Percentiles rank a stretch among this genome's conserved stretches.
Evolutionary conservation across 495 filamentous ascomycete genomes (phyloP).

Genomic region (Neurospora tetrasperma): DNA sequence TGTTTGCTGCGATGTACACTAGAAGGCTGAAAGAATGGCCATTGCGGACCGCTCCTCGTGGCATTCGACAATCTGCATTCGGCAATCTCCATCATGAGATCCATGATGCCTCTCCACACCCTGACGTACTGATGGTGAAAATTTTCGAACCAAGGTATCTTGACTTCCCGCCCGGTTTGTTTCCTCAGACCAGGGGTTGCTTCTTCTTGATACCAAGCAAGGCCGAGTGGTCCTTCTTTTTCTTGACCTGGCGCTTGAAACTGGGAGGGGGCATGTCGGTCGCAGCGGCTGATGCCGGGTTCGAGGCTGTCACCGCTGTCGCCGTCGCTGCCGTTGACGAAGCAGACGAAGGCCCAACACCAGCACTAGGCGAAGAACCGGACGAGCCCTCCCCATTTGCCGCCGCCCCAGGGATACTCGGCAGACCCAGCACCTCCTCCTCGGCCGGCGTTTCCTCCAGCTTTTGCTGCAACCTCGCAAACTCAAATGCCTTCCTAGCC

Average conservation of each 20-base stretch:
- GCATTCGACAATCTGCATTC: not conserved
- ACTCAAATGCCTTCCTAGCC: slow-evolving; percentile 68
- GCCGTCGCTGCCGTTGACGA: slow-evolving; percentile 13
- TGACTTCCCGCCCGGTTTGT: not conserved
- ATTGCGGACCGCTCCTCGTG: not conserved
- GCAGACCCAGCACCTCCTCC: slow-evolving; percentile 17
- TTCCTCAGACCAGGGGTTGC: slow-evolving; percentile 35
- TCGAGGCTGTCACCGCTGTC: slow-evolving; percentile 13
- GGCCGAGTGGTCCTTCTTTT: slow-evolving; percentile 67
- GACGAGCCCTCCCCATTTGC: not conserved
- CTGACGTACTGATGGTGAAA: not conserved
- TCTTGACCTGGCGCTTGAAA: slow-evolving; percentile 71
- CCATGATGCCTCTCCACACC: not conserved
- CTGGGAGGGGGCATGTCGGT: slow-evolving; percentile 46
- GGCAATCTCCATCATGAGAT: not conserved
- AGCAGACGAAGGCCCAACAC: slow-evolving; percentile 11
- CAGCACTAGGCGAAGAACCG: not conserved
- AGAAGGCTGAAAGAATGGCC: not conserved
- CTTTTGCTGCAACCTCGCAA: slow-evolving; percentile 32
- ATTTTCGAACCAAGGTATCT: not conserved
- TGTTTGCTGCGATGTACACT: not conserved
- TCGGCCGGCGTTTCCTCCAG: slow-evolving; percentile 41
- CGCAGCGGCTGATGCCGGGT: slow-evolving; percentile 15
- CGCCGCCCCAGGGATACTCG: slow-evolving; percentile 5
- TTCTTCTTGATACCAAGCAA: slow-evolving; percentile 90